phyloP scores from a whole-genome alignment of 352 stramenopile species.

The Ophiocytium majus region DNA sequence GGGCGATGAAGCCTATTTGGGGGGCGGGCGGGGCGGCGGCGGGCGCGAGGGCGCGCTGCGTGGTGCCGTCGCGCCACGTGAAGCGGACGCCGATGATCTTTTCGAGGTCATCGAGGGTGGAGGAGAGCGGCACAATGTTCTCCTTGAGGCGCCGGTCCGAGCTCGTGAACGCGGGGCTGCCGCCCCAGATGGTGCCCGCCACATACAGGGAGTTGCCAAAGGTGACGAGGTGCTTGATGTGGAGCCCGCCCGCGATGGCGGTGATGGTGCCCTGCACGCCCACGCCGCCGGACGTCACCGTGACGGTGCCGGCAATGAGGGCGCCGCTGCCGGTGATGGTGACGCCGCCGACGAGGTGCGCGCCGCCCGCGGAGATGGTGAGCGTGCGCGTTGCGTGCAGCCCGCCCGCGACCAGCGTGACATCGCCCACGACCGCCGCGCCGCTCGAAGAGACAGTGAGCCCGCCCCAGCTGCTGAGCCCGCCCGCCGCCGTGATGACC shows the following conservation, averaged over 20 bases:
- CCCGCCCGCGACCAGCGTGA: slow-evolving; percentile 2
- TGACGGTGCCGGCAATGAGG: no score
- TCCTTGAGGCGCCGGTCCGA: slow-evolving; percentile 43
- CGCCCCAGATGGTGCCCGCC: neutral
- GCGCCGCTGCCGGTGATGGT: no score
- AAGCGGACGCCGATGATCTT: slow-evolving; percentile 21
- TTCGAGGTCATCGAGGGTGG: slow-evolving; percentile 2
- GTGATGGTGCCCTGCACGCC: slow-evolving; percentile 13
- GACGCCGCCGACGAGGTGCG: no score
- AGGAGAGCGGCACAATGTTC: slow-evolving; percentile 28
- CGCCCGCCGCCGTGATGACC: neutral
- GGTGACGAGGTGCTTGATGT: neutral
- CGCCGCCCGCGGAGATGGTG: no score
- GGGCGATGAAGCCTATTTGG: slow-evolving; percentile 64
- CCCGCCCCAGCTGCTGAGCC: neutral
- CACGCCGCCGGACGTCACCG: no score
- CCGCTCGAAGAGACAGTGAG: neutral
- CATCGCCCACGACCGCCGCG: neutral
- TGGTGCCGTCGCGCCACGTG: slow-evolving; percentile 22
- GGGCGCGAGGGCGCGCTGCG: neutral
- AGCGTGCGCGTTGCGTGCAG: no score
- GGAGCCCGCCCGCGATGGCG: slow-evolving; percentile 2
- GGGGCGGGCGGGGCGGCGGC: neutral
- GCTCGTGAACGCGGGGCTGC: neutral
- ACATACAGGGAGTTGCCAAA: neutral